Evolutionary conservation across 2,329 filamentous ascomycete genomes (phyloP).

Genomic region (Parafenestella ontariensis): DNA sequence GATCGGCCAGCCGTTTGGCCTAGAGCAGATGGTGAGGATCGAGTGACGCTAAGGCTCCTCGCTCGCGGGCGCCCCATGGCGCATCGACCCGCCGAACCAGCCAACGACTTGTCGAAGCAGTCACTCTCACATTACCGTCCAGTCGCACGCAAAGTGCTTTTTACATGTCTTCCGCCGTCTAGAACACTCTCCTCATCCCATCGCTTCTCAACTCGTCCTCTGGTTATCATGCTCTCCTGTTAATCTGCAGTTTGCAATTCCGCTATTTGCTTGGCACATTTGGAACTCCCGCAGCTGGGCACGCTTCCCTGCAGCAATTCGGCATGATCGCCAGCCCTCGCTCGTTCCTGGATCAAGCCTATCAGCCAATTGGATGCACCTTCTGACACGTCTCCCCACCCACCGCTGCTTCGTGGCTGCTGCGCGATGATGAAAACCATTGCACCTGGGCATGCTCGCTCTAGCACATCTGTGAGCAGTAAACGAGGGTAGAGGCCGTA

Average conservation of each 20-base stretch:
- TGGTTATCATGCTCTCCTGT: background rate
- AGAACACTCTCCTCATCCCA: background rate
- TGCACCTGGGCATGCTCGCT: background rate
- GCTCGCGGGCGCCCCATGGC: constrained; percentile 10
- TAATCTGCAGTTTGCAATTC: background rate
- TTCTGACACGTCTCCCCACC: constrained; percentile 16
- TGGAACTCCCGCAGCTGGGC: background rate
- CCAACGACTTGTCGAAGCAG: constrained; percentile 14
- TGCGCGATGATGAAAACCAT: constrained; percentile 1
- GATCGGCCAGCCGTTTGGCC: constrained; percentile 17
- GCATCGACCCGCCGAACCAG: constrained; percentile 14
- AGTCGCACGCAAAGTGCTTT: background rate
- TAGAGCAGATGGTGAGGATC: constrained; percentile 10
- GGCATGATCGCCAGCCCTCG: constrained; percentile 11
- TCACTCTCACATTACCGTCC: constrained; percentile 2
- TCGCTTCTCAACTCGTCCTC: background rate
- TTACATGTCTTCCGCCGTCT: constrained; percentile 2
- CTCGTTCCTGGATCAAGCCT: background rate
- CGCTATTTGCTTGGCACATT: constrained; percentile 8
- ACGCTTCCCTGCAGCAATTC: constrained; percentile 17
- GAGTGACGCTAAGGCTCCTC: constrained; percentile 8
- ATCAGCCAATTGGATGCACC: constrained; percentile 10
- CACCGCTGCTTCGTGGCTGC: constrained; percentile 11
- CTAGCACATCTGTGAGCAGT: background rate
- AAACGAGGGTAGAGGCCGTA: background rate